phyloP scores from a whole-genome alignment of 208 protist genomes.

The Trypanosoma scelopori region DNA sequence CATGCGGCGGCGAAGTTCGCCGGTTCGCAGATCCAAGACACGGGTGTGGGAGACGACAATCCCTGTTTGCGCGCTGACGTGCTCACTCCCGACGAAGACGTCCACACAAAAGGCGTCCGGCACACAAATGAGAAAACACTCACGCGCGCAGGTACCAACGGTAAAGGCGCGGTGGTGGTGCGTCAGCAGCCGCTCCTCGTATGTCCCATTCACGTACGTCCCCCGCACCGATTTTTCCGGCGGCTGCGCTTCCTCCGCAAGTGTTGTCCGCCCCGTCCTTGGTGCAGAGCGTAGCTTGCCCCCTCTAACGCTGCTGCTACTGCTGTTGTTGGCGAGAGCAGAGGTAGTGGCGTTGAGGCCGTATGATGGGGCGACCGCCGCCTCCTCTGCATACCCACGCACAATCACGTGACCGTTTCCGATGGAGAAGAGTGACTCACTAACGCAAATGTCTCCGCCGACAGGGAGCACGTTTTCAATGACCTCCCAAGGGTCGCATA shows the following conservation, averaged over 20 bases:
- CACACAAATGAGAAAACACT: conserved; percentile 69
- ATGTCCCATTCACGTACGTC: conserved; percentile 70
- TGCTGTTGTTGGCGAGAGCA: neutral
- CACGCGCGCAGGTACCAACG: conserved; percentile 38
- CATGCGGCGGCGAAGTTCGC: conserved; percentile 66
- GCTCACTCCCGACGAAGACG: conserved; percentile 79
- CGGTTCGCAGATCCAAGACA: conserved; percentile 69
- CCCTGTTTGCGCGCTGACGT: conserved; percentile 66
- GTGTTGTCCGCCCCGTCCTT: conserved; percentile 6
- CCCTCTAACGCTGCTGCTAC: neutral
- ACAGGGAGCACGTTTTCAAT: conserved; percentile 50
- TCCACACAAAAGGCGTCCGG: conserved; percentile 86
- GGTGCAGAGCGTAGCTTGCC: neutral
- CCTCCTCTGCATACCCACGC: conserved; percentile 76
- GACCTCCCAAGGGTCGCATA: conserved; percentile 56
- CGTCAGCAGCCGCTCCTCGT: conserved; percentile 54
- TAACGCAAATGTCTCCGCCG: conserved; percentile 41
- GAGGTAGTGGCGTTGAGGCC: neutral
- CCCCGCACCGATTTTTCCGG: conserved; percentile 31
- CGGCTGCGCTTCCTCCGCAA: conserved; percentile 5
- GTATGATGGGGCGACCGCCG: conserved; percentile 7
- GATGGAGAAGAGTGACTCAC: conserved; percentile 81
- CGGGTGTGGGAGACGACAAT: conserved; percentile 56
- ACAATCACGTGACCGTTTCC: conserved; percentile 83
- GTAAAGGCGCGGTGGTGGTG: conserved; percentile 35